Base-by-base conservation (phyloP, 768 basidiomycete species). In the Dacryopinax spathularia region DNA sequence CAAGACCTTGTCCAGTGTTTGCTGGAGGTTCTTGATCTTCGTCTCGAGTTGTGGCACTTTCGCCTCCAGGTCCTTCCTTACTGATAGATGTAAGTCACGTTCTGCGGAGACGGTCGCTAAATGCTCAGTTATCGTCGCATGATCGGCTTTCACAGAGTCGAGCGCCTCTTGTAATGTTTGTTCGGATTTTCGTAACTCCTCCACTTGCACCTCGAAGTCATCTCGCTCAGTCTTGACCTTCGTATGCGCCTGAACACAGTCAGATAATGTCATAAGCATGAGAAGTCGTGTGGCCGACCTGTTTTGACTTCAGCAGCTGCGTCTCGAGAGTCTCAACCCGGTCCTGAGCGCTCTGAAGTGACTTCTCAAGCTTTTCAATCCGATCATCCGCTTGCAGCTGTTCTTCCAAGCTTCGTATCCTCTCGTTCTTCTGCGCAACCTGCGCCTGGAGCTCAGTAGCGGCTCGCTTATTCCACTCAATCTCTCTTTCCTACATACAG, bases 301-400 rank as follows among this genome's bases (percentile, higher is more conserved):
- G 89, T 69, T 84, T 88, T 37, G 87, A 75, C 70, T 87, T 89
- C 13, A 85, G 84, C 20, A 92, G 76, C 69, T 88, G 88, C 69
- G 89, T 87, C 68, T 91, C 89, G 9, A 91, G 79, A 70, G 90
- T 88, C 65, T 88, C 89, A 3, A 86, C 86, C 62, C 86, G 85
- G 69, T 91, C 84, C 69, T 89, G 88, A 27, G 85, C 85, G 69
- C 89, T 84, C 70, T 85, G 85, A 56, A 92, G 75, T 7, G 86
- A 86, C 44, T 75, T 75, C 70, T 91, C 89, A 27, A 91, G 74
- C 41, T 80, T 79, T 66, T 90, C 89, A 16, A 84, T 84, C 39
- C 87, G 84, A 72, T 91, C 88, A 70, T 92, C 89, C 65, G 82
- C 85, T 72, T 91, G 84, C 22, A 92, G 85, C 67, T 89, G 87